These are phyloP conservation scores for Tricholoma hemisulphureum DNA, from an alignment of 768 basidiomycete genomes.

Conservation along the genomic window DNA sequence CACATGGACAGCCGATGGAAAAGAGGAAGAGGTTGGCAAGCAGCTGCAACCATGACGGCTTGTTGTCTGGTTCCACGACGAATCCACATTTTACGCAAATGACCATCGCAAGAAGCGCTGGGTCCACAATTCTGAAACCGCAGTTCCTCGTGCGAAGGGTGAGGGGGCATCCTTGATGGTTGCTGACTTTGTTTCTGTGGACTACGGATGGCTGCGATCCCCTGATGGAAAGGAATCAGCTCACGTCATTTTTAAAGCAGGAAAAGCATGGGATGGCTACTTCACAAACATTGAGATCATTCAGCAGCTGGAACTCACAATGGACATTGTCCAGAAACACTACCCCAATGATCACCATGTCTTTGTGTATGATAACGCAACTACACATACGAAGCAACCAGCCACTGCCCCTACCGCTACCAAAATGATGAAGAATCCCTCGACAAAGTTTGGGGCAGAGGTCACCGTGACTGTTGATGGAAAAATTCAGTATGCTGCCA, in stretches of 20 bases:
- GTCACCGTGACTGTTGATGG: background rate
- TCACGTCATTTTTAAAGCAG: too few species aligned
- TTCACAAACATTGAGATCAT: too few species aligned
- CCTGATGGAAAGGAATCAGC: slow-evolving; percentile 24
- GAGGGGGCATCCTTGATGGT: slow-evolving; percentile 36
- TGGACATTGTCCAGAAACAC: too few species aligned
- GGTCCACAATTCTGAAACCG: slow-evolving; percentile 12
- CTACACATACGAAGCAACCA: slow-evolving; percentile 20
- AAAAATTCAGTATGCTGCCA: background rate
- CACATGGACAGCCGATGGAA: slow-evolving; percentile 9
- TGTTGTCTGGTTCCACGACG: slow-evolving; percentile 25
- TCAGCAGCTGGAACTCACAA: too few species aligned
- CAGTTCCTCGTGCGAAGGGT: slow-evolving; percentile 16
- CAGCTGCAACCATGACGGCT: slow-evolving; percentile 1
- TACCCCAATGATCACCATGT: slow-evolving; percentile 21
- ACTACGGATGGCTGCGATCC: slow-evolving; percentile 14
- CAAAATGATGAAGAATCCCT: background rate
- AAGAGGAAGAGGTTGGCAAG: background rate
- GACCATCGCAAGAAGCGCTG: slow-evolving; percentile 23
- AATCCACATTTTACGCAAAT: slow-evolving; percentile 33
- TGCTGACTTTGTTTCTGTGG: slow-evolving; percentile 32
- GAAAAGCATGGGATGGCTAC: too few species aligned
- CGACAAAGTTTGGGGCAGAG: background rate
- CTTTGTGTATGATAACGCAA: slow-evolving; percentile 23
- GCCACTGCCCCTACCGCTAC: background rate